Percentiles rank a stretch among this genome's conserved stretches.
These are phyloP conservation scores for Arthonia radiata DNA, from an alignment of 495 filamentous ascomycete genomes.

Conservation along the genomic window DNA sequence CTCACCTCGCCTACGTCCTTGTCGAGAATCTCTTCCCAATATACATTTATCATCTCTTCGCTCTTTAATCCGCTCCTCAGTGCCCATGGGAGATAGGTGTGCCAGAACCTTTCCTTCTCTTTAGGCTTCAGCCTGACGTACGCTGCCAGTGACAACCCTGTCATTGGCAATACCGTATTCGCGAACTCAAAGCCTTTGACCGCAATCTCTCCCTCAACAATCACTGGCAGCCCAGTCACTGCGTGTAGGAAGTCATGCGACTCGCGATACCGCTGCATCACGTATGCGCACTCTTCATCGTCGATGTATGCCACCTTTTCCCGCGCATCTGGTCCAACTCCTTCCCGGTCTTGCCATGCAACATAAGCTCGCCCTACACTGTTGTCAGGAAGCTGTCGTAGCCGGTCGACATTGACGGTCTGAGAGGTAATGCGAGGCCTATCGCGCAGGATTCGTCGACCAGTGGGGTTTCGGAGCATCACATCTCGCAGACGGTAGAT, in stretches of 20 bases:
- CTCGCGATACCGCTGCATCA: conserved; percentile 95
- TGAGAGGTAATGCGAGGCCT: conserved; percentile 69
- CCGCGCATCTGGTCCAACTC: conserved; percentile 77
- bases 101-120: conserved; percentile 48
- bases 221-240: conserved; percentile 70
- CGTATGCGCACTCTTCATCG: conserved; percentile 84
- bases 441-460: conserved; percentile 75
- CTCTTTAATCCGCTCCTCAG: conserved; percentile 50
- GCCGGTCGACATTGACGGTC: conserved; percentile 39
- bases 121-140: conserved; percentile 44
- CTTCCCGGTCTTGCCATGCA: conserved; percentile 73
- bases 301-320: conserved; percentile 67
- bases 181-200: conserved; percentile 92
- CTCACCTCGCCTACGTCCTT: conserved; percentile 59
- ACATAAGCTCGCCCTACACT: conserved; percentile 72
- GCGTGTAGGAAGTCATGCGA: conserved; percentile 98
- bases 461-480: conserved; percentile 67
- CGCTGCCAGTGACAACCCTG: conserved; percentile 55
- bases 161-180: conserved; percentile 88
- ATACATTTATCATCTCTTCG: conserved; percentile 82
- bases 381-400: conserved; percentile 44
- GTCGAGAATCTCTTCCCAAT: conserved; percentile 91
- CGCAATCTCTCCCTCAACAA: conserved; percentile 80
- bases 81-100: conserved; percentile 73
- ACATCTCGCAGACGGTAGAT: conserved; percentile 73